Evolutionary conservation across 2,329 filamentous ascomycete species (phyloP), one percentile per base, ranked within the genome.

Genomic region (Sordariomycetes sp.): DNA sequence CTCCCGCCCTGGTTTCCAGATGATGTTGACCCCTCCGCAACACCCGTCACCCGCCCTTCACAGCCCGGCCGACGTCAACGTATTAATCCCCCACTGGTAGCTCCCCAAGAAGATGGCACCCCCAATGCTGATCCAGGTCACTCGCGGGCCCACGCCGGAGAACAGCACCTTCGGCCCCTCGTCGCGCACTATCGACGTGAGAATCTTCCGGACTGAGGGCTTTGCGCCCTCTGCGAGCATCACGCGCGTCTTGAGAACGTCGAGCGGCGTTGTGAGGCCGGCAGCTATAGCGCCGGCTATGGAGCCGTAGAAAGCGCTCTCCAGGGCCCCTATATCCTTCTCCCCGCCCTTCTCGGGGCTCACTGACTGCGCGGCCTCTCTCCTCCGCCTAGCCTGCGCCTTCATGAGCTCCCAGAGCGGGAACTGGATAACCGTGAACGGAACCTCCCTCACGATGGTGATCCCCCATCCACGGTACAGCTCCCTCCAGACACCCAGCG

Each of bases 361-460:
- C 25, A n/a, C 32, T 24, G 48, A 18, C 22, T 8, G 60, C 18
- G 60, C 58, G 20, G 62, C 63, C 37, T 67, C 67, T 53, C 74
- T 69, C 54, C 76, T 70, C 48, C 74, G 65, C 51, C 79, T 72
- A 6, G 85, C 78, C 80, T 83, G 89, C 50, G 78, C 77, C 79
- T 97, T 97, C 79, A 97, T 82, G 4, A 81, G 85, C 74, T 99
- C 94, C 94, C 94, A 99, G 62, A 99, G 80, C 53, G 94, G 94
- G 70, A 99, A 99, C 72, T 99, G 94, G 62, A 99, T 88, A 11
- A 97, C 86, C 2, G 95, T 97, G 68, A 99, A 99, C 3, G 94
- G 94, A 61, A 99, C 92, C 77, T 99, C 94, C 60, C 94, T 85
- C 75, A 97, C 87, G 57, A 99, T 86, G 1, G 94, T 99, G 65